Base-by-base conservation (phyloP, 768 basidiomycete species). In the Botryobasidium botryosum region DNA sequence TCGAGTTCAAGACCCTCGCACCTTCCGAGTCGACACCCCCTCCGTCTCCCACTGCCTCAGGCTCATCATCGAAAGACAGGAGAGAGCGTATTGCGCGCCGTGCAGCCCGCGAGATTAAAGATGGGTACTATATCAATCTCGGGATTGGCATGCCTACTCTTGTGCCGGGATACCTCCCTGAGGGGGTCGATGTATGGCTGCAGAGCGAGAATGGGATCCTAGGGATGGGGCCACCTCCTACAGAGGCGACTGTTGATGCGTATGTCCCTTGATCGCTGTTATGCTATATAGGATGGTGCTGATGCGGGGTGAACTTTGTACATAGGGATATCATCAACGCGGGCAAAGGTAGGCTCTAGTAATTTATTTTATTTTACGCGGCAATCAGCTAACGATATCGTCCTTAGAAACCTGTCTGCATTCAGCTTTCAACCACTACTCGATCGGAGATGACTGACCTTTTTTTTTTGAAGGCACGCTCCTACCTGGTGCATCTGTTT, bases 261-360 rank as follows among this genome's bases (percentile, higher is more conserved):
- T 85, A 48, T 64, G 79, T 66, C 18, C 26, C 21, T 40, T 29
- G 13, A 7, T 4, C 39, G 15, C 31, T 15, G 18, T 36, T 50
- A 41, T 40, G 43, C 23, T 48, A 33, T 33, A 12, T 12, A 33
- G 13, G 32, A 33, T 12, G 2, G 13, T 17, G 32, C 13, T 12
- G 32, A 33, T 12, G 32, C 13, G 32, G 32, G 17, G 17, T 17
- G 12, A 12, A 33, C 12, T 33, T 42, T 42, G n/a, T 4, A 51
- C 46, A 47, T 52, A 85, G 83, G 31, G 88, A 94, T 59, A 71
- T 91, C 51, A 83, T 92, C 55, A 94, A 94, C 53, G 90, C 88
- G 32, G 88, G 88, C 18, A 94, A 94, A 60, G 87, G 92, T 62
- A 90, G 87, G 4, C 75, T 94, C n/a, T n/a, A n/a, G n/a, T n/a